Conservation (phyloP, 2,329 filamentous ascomycete genomes). For the Aspergillus tubingensis region DNA sequence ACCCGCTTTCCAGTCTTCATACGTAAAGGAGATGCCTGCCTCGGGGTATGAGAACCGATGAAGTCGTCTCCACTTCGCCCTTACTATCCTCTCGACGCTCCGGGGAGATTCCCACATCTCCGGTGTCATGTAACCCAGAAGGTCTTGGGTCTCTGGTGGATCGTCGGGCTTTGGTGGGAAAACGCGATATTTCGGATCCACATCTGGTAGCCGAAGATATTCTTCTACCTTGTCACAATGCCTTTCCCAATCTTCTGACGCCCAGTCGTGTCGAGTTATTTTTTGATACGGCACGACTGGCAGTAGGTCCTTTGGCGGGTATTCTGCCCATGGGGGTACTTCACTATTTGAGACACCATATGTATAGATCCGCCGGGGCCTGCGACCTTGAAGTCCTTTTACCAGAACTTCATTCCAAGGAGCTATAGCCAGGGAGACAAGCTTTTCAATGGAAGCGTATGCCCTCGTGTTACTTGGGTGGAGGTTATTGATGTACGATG, state of each 20-base stretch:
- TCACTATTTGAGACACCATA: not conserved
- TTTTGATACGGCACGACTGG: not conserved
- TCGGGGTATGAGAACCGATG: not conserved
- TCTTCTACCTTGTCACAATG: not conserved
- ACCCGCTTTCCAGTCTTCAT: not conserved
- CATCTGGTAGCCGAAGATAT: not conserved
- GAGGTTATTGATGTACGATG: constrained; percentile 1
- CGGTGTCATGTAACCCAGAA: not conserved
- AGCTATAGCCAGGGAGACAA: not conserved
- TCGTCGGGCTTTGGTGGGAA: not conserved
- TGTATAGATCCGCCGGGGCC: not conserved
- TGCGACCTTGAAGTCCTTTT: not conserved
- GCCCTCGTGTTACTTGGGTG: not conserved
- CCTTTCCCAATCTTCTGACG: not conserved
- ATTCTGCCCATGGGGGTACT: not conserved
- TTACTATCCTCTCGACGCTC: not conserved
- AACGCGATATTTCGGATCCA: not conserved
- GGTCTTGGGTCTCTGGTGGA: not conserved
- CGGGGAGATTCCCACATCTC: constrained; percentile 1
- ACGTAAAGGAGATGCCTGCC: not conserved
- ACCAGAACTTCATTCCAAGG: not conserved
- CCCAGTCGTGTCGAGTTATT: not conserved
- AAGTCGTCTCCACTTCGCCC: not conserved
- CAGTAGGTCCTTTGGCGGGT: not conserved
- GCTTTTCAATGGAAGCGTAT: not conserved